A percentile compares a stretch with the other conserved stretches of the same genome.
Conservation (phyloP, 768 basidiomycete species). For the Suillus luteus region DNA sequence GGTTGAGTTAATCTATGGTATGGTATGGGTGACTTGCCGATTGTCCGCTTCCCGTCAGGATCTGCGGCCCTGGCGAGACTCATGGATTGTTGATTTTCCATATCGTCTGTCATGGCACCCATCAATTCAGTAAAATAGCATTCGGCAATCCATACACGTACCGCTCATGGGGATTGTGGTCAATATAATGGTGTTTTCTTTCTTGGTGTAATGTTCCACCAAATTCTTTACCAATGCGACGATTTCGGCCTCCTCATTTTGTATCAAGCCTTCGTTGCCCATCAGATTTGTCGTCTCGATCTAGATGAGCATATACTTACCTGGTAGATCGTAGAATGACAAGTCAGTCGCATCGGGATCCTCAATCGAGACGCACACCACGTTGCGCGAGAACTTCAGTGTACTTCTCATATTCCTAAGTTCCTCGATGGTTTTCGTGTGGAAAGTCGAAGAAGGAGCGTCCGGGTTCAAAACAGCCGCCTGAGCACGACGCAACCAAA, state of each 20-base stretch:
- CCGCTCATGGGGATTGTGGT: constrained; percentile 69
- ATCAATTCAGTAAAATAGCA: background rate
- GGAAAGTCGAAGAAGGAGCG: constrained; percentile 20
- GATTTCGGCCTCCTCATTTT: constrained; percentile 45
- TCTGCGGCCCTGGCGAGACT: constrained; percentile 55
- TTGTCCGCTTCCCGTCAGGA: constrained; percentile 56
- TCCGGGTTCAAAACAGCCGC: constrained; percentile 43
- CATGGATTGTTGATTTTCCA: constrained; percentile 64
- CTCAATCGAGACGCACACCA: constrained; percentile 46
- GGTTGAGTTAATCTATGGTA: too few species aligned
- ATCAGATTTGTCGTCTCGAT: constrained; percentile 12
- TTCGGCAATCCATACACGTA: constrained; percentile 23
- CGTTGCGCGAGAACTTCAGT: constrained; percentile 51
- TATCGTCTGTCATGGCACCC: constrained; percentile 50
- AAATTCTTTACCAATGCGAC: constrained; percentile 50
- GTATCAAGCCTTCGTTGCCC: constrained; percentile 50
- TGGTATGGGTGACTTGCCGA: constrained; percentile 43
- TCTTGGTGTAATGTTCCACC: constrained; percentile 47
- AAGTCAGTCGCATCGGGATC: constrained; percentile 50
- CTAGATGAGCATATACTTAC: constrained; percentile 27
- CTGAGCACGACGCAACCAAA: constrained; percentile 48
- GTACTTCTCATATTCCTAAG: constrained; percentile 29
- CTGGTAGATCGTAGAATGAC: constrained; percentile 57
- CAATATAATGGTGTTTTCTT: constrained; percentile 60
- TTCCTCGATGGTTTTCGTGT: constrained; percentile 26